phyloP scores from a whole-genome alignment of 2,329 filamentous ascomycete species.

The Cladosporium velox region DNA sequence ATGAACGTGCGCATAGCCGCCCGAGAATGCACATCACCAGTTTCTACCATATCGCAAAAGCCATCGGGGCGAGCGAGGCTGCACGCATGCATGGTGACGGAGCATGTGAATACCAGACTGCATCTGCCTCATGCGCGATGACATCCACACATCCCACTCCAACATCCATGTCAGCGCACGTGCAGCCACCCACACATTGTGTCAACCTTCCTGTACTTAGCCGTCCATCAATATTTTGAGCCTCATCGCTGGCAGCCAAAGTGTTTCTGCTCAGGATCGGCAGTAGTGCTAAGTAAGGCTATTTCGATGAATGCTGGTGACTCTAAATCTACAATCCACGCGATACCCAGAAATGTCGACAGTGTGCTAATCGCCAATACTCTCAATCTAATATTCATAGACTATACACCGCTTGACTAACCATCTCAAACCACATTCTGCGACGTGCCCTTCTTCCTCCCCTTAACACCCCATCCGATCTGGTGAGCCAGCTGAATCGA shows the following conservation, averaged over 20 bases:
- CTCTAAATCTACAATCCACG: background rate
- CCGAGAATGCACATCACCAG: background rate
- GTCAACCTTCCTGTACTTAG: background rate
- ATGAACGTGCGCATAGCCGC: background rate
- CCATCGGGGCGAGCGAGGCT: background rate
- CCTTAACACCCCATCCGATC: constrained; percentile 60
- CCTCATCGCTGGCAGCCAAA: background rate
- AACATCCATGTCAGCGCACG: background rate
- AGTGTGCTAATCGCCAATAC: background rate
- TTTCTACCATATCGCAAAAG: background rate
- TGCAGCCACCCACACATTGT: background rate
- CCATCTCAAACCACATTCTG: background rate
- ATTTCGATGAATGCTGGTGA: too few species aligned
- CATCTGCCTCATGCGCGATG: background rate
- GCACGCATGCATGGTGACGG: background rate
- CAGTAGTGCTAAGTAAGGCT: too few species aligned
- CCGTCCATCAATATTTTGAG: background rate
- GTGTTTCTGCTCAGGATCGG: background rate
- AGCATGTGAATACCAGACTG: background rate
- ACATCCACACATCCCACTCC: background rate
- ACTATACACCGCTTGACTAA: background rate
- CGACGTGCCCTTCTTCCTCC: constrained; percentile 24
- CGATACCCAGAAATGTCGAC: background rate
- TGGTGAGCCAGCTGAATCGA: constrained; percentile 63
- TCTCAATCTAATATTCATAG: background rate